Evolutionary conservation across 805 yeast species (phyloP).

Genomic region (Barnettozyma sp.): DNA sequence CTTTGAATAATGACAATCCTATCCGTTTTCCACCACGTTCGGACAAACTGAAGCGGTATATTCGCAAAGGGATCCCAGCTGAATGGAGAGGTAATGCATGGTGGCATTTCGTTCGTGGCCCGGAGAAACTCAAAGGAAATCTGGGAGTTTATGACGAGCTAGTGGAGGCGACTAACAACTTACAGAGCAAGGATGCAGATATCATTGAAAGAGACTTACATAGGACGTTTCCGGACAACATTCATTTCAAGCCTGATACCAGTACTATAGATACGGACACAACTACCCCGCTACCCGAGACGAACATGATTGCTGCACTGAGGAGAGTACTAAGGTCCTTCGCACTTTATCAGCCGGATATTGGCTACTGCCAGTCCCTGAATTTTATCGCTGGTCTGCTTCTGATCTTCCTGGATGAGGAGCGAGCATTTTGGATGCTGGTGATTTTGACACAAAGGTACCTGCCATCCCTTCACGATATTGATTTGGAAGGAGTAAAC

Average conservation of each 20-base stretch:
- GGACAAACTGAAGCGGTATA: slow-evolving; percentile 70
- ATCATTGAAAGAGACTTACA: slow-evolving; percentile 90
- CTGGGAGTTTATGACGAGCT: slow-evolving; percentile 68
- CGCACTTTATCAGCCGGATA: slow-evolving; percentile 77
- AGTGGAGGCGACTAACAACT: slow-evolving; percentile 46
- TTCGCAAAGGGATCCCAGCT: slow-evolving; percentile 90
- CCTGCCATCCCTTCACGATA: slow-evolving; percentile 87
- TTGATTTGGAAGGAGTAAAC: slow-evolving; percentile 87
- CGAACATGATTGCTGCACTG: slow-evolving; percentile 59
- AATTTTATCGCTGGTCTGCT: slow-evolving; percentile 88
- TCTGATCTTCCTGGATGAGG: slow-evolving; percentile 82
- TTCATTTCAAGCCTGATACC: slow-evolving; percentile 61
- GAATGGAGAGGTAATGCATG: slow-evolving; percentile 97
- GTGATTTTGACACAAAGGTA: slow-evolving; percentile 81
- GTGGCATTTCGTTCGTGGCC: slow-evolving; percentile 90
- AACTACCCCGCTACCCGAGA: too few species aligned
- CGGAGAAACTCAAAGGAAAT: slow-evolving; percentile 61
- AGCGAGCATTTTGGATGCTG: slow-evolving; percentile 90
- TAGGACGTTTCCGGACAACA: slow-evolving; percentile 92
- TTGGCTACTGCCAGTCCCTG: slow-evolving; percentile 94
- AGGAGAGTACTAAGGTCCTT: slow-evolving; percentile 81
- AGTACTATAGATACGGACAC: too few species aligned
- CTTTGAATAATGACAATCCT: slow-evolving; percentile 43
- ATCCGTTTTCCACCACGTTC: slow-evolving; percentile 69
- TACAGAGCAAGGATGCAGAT: slow-evolving; percentile 72